Base-by-base conservation (phyloP, 2,329 filamentous ascomycete genomes). In the Tolypocladium ovalisporum region DNA sequence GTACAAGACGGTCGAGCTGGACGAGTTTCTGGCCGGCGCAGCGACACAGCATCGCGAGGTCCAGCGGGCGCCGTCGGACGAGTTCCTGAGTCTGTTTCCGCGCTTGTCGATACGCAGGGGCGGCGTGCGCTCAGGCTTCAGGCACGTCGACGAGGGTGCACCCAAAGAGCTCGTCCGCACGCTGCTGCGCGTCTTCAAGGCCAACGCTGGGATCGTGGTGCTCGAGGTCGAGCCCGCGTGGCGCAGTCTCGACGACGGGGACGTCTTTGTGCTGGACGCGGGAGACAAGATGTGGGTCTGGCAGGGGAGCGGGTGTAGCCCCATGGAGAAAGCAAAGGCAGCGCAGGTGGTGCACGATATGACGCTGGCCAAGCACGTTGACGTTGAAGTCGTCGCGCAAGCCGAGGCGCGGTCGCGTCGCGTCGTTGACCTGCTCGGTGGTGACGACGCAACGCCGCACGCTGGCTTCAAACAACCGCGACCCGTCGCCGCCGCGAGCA, bases 1-100 rank as follows among this genome's bases (percentile, higher is more conserved):
- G 2, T 86, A 88, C 72, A 88, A 88, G 74, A 86, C 85, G 0
- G 84, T 87, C 29, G 85, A 88, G 69, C 74, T 88, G 19, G 85
- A 88, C 63, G 84, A 87, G 69, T 87, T 85, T 64, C 68, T 88
- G 54, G 72, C 77, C 44, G 84, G 85, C 2, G 71, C 76, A 0
- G 85, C 85, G 1, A 82, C 77, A 2, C 85, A 88, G 71, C 80
- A 87, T 65, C 81, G 85, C 51, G 85, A 88, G 70, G 72, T 84
- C 1, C 84, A 88, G 70, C 68, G 72, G 7, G 73, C 77, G 36
- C 81, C 80, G 1, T 86, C 83, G 2, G 77, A 81, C 24, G 81
- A 79, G 54, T 88, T 88, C 62, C 64, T 85, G 22, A 71, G 74
- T 2, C 69, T 88, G 2, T 88, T 88, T 70, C 81, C 81, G 3